A percentile compares a stretch with the other conserved stretches of the same genome.
These are phyloP conservation scores for Lentinula boryana DNA, from an alignment of 768 basidiomycete species.

Conservation along the genomic window DNA sequence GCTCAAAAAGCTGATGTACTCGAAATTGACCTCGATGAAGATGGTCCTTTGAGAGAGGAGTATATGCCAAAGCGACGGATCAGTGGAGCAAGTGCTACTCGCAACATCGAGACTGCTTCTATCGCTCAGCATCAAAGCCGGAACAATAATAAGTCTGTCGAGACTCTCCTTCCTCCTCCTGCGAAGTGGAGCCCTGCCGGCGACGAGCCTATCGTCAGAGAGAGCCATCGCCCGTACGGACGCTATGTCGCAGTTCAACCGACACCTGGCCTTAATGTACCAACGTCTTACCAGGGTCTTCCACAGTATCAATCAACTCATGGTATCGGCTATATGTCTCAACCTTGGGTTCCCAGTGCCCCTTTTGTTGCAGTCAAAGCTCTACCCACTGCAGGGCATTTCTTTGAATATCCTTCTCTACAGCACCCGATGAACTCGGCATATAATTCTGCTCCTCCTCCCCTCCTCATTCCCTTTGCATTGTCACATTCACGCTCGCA, in stretches of 20 bases:
- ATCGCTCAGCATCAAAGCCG: conserved; percentile 8
- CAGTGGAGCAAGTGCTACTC: conserved; percentile 26
- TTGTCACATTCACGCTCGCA: conserved; percentile 50
- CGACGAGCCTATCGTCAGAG: conserved; percentile 67
- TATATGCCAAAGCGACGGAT: conserved; percentile 69
- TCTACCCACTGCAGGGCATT: conserved; percentile 25
- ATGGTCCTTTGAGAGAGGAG: conserved; percentile 77
- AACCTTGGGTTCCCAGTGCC: conserved; percentile 31
- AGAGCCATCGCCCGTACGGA: conserved; percentile 42
- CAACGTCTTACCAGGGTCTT: conserved; percentile 25
- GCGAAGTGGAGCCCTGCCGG: conserved; percentile 78
- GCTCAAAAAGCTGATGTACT: conserved; percentile 39
- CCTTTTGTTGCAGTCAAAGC: conserved; percentile 31
- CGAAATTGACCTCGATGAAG: conserved; percentile 79
- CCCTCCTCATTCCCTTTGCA: conserved; percentile 27
- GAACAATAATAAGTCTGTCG: conserved; percentile 16
- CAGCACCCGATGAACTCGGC: conserved; percentile 24
- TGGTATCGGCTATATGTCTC: conserved; percentile 28
- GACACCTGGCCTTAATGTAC: conserved; percentile 27
- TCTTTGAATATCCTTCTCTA: conserved; percentile 27
- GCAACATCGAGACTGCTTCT: conserved; percentile 13
- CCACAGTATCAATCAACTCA: conserved; percentile 25
- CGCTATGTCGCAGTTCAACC: conserved; percentile 66
- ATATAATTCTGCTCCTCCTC: conserved; percentile 30
- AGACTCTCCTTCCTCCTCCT: conserved; percentile 56